A percentile compares a stretch with the other conserved stretches of the same genome.
Conservation (phyloP, 805 yeast genomes). For the Candida michaelii region DNA sequence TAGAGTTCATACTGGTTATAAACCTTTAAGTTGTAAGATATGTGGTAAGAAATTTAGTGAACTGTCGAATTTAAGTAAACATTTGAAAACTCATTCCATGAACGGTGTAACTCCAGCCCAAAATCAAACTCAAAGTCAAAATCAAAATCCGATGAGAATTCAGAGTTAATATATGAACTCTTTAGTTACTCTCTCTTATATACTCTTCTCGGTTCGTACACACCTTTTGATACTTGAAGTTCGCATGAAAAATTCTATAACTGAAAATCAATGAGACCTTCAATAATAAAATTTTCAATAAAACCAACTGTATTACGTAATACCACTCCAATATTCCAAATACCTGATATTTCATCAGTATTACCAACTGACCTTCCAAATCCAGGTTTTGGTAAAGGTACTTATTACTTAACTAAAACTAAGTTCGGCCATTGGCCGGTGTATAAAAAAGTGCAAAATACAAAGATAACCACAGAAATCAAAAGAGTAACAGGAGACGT, state of each 20-base stretch:
- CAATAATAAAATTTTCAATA: constrained; percentile 1
- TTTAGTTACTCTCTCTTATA: too few relatives aligned
- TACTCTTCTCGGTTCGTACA: not conserved
- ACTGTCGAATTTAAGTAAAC: constrained; percentile 84
- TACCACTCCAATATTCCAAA: constrained; percentile 17
- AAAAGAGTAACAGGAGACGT: constrained; percentile 71
- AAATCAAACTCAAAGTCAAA: too few relatives aligned
- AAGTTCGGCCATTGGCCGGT: constrained; percentile 76
- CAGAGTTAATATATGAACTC: too few relatives aligned
- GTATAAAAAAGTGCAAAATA: constrained; percentile 65
- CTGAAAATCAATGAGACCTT: not conserved
- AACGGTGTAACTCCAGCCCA: not conserved
- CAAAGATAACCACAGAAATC: constrained; percentile 70
- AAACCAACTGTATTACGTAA: not conserved
- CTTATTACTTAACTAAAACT: constrained; percentile 50
- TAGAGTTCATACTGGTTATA: constrained; percentile 87
- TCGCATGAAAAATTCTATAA: constrained; percentile 6
- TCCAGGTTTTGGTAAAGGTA: constrained; percentile 34
- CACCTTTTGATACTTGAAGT: not conserved
- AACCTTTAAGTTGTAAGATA: constrained; percentile 76
- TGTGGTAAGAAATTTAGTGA: constrained; percentile 88
- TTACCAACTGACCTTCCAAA: constrained; percentile 26
- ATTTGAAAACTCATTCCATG: constrained; percentile 69
- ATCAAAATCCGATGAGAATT: too few relatives aligned
- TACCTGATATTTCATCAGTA: constrained; percentile 31